Conservation (phyloP, 1,139 yeast genomes). For the Suhomyces chickasaworum region DNA sequence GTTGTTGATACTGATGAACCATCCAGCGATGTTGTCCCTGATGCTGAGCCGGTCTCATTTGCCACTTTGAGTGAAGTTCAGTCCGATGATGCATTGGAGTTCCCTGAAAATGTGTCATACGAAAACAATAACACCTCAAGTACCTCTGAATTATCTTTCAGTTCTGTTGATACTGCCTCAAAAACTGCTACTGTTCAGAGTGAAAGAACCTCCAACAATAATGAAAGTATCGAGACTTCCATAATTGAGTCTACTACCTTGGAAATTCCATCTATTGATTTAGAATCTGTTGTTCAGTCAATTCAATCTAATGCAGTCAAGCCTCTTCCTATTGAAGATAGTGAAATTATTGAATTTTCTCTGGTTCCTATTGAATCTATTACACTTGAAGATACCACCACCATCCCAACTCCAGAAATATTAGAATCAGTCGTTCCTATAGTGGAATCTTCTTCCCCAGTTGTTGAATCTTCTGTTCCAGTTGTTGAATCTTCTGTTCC, state of each 20-base stretch:
- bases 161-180: background rate
- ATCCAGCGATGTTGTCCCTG: background rate
- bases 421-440: background rate
- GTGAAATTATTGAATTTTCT: background rate
- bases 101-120: background rate
- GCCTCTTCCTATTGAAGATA: background rate
- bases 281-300: background rate
- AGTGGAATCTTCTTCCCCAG: background rate
- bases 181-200: background rate
- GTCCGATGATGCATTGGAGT: background rate
- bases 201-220: background rate
- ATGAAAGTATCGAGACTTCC: background rate
- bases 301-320: background rate
- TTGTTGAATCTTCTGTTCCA: background rate
- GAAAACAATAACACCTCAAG: background rate
- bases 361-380: background rate
- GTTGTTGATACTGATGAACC: constrained; percentile 1
- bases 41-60: background rate
- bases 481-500: background rate
- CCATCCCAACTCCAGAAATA: background rate
- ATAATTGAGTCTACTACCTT: background rate
- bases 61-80: background rate
- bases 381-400: background rate
- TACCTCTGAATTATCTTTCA: background rate
- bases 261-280: background rate